These are phyloP conservation scores for Leucaena leucocephala DNA, from an alignment of 306 rosid species.

Conservation along the genomic window DNA sequence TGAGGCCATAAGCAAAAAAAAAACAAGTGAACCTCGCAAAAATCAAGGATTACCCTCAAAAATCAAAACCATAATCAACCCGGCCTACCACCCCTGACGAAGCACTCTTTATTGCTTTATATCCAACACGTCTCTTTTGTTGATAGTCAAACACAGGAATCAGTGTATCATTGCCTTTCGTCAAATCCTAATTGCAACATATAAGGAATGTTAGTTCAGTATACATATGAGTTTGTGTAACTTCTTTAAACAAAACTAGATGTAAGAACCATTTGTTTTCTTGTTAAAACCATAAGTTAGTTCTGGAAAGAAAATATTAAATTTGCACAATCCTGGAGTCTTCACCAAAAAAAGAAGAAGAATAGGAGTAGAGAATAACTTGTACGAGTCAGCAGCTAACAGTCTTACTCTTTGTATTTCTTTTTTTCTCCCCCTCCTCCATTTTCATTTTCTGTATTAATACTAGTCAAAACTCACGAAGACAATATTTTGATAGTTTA, in stretches of 20 bases:
- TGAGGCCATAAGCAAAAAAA: slow-evolving; percentile 39
- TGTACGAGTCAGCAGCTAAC: slow-evolving; percentile 19
- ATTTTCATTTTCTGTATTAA: background rate
- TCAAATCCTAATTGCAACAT: slow-evolving; percentile 70
- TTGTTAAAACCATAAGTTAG: slow-evolving; percentile 25
- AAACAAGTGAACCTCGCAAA: slow-evolving; percentile 24
- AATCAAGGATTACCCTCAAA: slow-evolving; percentile 15
- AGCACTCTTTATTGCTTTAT: slow-evolving; percentile 75
- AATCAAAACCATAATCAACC: slow-evolving; percentile 28
- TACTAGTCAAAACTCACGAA: slow-evolving; percentile 16
- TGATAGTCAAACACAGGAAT: slow-evolving; percentile 90
- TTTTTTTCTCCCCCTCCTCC: background rate
- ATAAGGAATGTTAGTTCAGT: slow-evolving; percentile 26
- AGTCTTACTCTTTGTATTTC: slow-evolving; percentile 8
- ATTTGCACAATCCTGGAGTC: slow-evolving; percentile 13
- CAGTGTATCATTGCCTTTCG: slow-evolving; percentile 74
- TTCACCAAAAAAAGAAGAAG: slow-evolving; percentile 6
- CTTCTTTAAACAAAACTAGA: slow-evolving; percentile 16
- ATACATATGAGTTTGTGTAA: background rate
- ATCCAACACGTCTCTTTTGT: slow-evolving; percentile 75
- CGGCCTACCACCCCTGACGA: slow-evolving; percentile 87
- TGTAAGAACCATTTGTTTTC: slow-evolving; percentile 25
- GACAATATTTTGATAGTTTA: slow-evolving; percentile 25
- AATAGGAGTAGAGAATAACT: slow-evolving; percentile 21
- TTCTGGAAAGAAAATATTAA: slow-evolving; percentile 18